Conservation (phyloP, 352 stramenopile species). For the Phytophthora uliginosa region DNA sequence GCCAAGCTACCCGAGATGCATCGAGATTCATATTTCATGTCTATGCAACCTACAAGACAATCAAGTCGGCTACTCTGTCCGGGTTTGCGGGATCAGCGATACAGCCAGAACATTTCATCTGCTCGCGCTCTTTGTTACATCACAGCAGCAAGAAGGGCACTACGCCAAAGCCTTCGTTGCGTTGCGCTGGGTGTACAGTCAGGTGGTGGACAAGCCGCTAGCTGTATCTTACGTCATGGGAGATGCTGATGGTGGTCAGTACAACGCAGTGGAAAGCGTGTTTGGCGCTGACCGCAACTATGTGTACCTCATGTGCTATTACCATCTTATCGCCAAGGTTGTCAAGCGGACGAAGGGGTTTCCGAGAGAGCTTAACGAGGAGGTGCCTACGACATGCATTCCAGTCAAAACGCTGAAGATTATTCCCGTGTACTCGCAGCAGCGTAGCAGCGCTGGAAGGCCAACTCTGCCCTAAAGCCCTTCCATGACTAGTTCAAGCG, state of each 20-base stretch:
- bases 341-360: neutral
- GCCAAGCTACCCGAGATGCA: too few species aligned
- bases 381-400: neutral
- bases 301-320: neutral
- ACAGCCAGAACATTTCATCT: too few species aligned
- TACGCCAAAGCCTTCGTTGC: too few species aligned
- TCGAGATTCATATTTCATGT: too few species aligned
- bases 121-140: too few species aligned
- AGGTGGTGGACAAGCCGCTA: too few species aligned
- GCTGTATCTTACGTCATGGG: constrained; percentile 13
- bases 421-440: neutral
- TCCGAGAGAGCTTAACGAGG: neutral
- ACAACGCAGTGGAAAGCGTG: neutral
- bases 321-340: neutral
- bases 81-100: too few species aligned
- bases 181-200: too few species aligned
- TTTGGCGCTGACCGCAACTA: neutral
- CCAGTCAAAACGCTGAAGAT: neutral
- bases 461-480: neutral
- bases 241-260: constrained; percentile 15
- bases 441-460: neutral
- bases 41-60: too few species aligned
- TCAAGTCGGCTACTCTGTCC: too few species aligned
- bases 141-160: too few species aligned
- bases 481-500: neutral